Evolutionary conservation across 257 asterid genomes (phyloP), one percentile per base, ranked within the genome.

Genomic region (Oldenlandia corymbosa): DNA sequence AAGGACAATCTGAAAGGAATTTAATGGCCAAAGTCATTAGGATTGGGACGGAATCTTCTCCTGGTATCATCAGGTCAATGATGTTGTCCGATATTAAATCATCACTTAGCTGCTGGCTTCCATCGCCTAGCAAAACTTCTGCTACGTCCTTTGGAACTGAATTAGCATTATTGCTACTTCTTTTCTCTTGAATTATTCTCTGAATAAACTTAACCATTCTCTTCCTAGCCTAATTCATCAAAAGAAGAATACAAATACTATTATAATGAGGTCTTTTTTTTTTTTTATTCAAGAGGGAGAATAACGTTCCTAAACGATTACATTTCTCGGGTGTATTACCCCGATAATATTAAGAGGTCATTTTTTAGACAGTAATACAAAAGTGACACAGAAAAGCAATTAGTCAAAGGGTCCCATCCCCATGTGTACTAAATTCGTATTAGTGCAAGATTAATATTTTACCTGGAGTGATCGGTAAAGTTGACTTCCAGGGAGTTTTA

Each of bases 1-100:
- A 36, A 13, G 94, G 98, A 55, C 60, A 84, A 76, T 88, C 94
- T 2, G 96, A 91, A 2, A 91, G 85, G 80, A 83, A 88, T 73
- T 88, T 88, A 42, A 91, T 46, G 0, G 92, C 96, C 73, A 91
- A 93, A 70, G 98, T 84, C 39, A 88, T 77, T 10, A 91, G 88
- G n/a, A 86, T 73, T 10, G 98, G 98, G 6, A 91, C 98, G 2
- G 98, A 91, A 76, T 91, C 98, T 65, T 91, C 96, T 16, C 98
- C 98, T 18, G 98, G 98, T 56, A 91, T 91, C 95, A 91, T 88
- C 68, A 91, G 73, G 67, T 86, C 96, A 56, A 91, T 80, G 68
- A 91, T 74, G 56, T 91, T 91, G 71, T 91, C 96, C 3, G 95
- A 85, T 37, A 91, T 84, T 32, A 88, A 27, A 34, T 86, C 94